Percentiles rank a stretch among this genome's conserved stretches.
Evolutionary conservation across 129 eudicot species (phyloP).

Genomic region (Mikania micrantha): DNA sequence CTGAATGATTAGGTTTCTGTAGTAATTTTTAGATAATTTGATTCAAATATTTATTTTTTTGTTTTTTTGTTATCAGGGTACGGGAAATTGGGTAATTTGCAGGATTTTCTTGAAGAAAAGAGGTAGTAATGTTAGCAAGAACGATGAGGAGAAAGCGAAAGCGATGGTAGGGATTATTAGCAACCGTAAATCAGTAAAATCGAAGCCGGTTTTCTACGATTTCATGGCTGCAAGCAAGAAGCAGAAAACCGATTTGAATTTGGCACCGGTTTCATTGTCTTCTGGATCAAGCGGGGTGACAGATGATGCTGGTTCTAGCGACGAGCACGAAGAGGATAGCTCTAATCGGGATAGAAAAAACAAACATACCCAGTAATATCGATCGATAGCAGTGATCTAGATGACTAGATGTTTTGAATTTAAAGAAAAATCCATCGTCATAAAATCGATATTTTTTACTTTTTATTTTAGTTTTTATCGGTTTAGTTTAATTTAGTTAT

Average conservation of each 20-base stretch:
- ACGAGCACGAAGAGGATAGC: slow-evolving; percentile 24
- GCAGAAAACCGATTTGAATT: slow-evolving; percentile 9
- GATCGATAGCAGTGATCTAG: too few relatives aligned
- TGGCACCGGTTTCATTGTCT: slow-evolving; percentile 1
- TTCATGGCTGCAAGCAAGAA: slow-evolving; percentile 51
- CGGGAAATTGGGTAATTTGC: slow-evolving; percentile 88
- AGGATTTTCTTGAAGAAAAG: slow-evolving; percentile 75
- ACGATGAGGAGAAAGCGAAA: too few relatives aligned
- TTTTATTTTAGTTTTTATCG: not conserved
- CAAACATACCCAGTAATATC: too few relatives aligned
- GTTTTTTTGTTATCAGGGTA: slow-evolving; percentile 6
- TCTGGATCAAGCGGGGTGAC: slow-evolving; percentile 24
- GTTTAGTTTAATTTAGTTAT: not conserved
- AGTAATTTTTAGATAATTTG: too few relatives aligned
- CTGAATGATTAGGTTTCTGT: too few relatives aligned
- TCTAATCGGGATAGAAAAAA: not conserved
- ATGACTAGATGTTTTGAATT: slow-evolving; percentile 11
- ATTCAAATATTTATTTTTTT: not conserved
- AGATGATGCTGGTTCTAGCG: slow-evolving; percentile 15
- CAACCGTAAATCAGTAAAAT: not conserved
- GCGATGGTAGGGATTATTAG: slow-evolving; percentile 1
- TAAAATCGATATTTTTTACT: too few relatives aligned
- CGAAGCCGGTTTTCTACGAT: slow-evolving; percentile 55
- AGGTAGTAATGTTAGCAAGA: slow-evolving; percentile 22
- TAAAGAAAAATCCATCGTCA: slow-evolving; percentile 2